phyloP scores from a whole-genome alignment of 2,329 filamentous ascomycete species.

The Clarireedia hainanense region DNA sequence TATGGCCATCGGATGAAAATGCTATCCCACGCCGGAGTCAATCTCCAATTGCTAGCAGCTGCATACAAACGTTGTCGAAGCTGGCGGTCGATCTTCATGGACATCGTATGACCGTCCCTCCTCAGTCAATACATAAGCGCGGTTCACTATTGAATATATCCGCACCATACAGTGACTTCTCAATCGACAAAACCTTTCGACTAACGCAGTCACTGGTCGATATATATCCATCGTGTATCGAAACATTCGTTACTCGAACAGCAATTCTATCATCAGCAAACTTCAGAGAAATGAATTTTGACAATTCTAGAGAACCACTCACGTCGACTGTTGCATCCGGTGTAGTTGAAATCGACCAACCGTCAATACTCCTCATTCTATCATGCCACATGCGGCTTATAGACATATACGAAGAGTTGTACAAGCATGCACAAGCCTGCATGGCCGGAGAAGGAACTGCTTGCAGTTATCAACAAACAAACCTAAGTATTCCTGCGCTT shows the following conservation, averaged over 20 bases:
- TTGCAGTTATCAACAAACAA: not conserved
- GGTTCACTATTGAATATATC: not conserved
- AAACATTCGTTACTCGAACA: conserved; percentile 4
- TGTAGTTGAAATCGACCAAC: conserved; percentile 9
- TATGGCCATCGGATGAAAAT: not conserved
- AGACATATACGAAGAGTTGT: conserved; percentile 18
- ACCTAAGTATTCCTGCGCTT: conserved; percentile 9
- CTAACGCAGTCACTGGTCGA: conserved; percentile 19
- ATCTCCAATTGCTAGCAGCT: conserved; percentile 1
- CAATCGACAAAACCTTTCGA: conserved; percentile 15
- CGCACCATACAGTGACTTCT: conserved; percentile 7
- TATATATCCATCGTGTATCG: conserved; percentile 18
- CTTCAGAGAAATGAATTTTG: not conserved
- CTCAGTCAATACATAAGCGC: conserved; percentile 17
- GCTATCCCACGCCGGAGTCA: not conserved
- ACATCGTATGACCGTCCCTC: conserved; percentile 15
- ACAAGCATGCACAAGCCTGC: conserved; percentile 19
- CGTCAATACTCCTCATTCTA: conserved; percentile 18
- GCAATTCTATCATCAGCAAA: not conserved
- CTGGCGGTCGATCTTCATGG: conserved; percentile 19
- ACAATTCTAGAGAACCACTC: not conserved
- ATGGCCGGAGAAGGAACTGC: conserved; percentile 10
- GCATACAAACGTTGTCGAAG: conserved; percentile 18
- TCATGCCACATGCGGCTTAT: conserved; percentile 24
- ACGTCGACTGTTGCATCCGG: not conserved